These are phyloP conservation scores for Fusarium neocosmosporiellum DNA, from an alignment of 2,329 filamentous ascomycete genomes.

Conservation along the genomic window DNA sequence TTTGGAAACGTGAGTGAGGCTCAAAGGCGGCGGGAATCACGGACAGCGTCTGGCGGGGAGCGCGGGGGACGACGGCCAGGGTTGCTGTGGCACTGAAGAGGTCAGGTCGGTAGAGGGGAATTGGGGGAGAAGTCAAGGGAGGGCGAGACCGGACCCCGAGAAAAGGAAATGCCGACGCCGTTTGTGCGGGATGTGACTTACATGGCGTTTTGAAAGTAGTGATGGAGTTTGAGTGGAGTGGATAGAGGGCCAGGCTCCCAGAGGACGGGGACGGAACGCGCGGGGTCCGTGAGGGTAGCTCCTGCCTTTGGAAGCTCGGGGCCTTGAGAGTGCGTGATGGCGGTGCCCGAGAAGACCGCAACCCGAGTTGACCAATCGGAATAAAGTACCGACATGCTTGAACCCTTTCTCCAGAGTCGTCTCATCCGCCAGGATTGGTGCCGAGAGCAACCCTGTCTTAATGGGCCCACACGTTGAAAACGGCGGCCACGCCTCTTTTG, in stretches of 20 bases:
- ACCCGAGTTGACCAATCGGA: conserved; percentile 35
- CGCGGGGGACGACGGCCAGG: background rate
- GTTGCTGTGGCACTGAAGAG: conserved; percentile 3
- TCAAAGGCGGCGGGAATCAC: background rate
- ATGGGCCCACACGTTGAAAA: background rate
- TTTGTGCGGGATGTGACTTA: conserved; percentile 10
- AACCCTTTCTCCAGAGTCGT: background rate
- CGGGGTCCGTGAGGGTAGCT: conserved; percentile 30
- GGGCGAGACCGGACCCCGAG: conserved; percentile 27
- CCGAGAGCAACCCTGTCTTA: background rate
- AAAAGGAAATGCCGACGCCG: conserved; percentile 5
- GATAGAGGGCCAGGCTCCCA: background rate
- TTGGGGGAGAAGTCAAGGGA: conserved; percentile 8
- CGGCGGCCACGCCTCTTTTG: background rate
- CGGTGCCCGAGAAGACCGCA: conserved; percentile 32
- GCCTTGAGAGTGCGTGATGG: background rate
- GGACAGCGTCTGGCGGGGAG: background rate
- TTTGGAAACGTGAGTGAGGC: background rate
- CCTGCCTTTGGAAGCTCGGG: background rate
- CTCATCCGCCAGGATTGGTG: background rate
- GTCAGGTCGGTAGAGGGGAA: conserved; percentile 7
- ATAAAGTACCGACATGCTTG: background rate
- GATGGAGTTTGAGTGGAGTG: conserved; percentile 11
- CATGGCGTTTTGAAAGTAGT: conserved; percentile 15
- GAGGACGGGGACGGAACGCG: conserved; percentile 25